Percentiles rank a stretch among this genome's conserved stretches.
Evolutionary conservation across 305 asterid species (phyloP).

Genomic region (Galium porrigens): DNA sequence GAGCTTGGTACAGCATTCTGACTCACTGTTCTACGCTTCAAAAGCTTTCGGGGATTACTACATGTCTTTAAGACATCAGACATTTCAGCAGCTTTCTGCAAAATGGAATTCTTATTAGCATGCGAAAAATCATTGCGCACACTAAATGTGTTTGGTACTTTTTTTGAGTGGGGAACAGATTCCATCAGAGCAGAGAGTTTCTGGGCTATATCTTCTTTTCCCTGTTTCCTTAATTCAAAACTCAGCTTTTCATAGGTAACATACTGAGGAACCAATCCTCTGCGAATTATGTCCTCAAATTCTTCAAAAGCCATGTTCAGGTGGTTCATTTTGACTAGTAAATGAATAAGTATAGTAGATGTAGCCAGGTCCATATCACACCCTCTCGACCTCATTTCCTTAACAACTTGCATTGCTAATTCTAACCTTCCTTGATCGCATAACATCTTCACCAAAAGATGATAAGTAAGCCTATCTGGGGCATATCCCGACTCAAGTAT

Average conservation of each 20-base stretch:
- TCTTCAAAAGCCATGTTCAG: slow-evolving; percentile 47
- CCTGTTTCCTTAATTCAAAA: slow-evolving; percentile 38
- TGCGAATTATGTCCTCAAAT: slow-evolving; percentile 61
- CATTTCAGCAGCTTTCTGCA: slow-evolving; percentile 52
- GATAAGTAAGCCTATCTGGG: slow-evolving; percentile 55
- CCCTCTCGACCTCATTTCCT: slow-evolving; percentile 66
- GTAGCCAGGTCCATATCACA: slow-evolving; percentile 64
- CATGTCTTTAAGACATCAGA: slow-evolving; percentile 49
- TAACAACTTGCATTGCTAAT: slow-evolving; percentile 25
- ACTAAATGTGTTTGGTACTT: slow-evolving; percentile 53
- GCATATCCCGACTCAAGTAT: slow-evolving; percentile 46
- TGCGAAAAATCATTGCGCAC: slow-evolving; percentile 19
- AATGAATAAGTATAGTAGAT: slow-evolving; percentile 62
- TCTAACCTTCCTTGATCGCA: slow-evolving; percentile 47
- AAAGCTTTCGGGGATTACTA: slow-evolving; percentile 37
- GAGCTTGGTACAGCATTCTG: slow-evolving; percentile 32
- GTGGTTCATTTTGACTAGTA: slow-evolving; percentile 35
- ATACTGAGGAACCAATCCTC: slow-evolving; percentile 74
- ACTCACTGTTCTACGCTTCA: slow-evolving; percentile 24
- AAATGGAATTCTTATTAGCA: slow-evolving; percentile 32
- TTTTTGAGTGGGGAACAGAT: slow-evolving; percentile 51
- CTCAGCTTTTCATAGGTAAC: slow-evolving; percentile 50
- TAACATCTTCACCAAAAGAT: slow-evolving; percentile 57
- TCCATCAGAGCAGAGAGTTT: slow-evolving; percentile 49
- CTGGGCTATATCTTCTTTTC: slow-evolving; percentile 33